These are phyloP conservation scores for Backusella luteola DNA, from an alignment of 192 early-diverging fungal species.

Conservation along the genomic window DNA sequence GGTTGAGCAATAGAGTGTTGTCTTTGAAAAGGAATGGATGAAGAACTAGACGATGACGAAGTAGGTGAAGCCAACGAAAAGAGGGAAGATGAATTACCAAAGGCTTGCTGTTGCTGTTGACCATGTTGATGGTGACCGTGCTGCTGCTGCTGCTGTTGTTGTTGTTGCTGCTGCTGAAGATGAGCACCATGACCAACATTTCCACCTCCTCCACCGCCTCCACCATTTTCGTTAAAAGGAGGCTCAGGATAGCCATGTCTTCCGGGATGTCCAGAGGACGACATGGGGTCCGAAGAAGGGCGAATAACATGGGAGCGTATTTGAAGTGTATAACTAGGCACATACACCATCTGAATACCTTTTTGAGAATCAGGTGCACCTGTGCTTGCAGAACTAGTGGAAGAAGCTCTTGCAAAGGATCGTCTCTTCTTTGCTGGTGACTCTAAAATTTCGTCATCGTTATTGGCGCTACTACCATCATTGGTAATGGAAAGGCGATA, in stretches of 20 bases:
- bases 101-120: neutral
- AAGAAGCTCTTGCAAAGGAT: constrained; percentile 1
- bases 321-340: constrained; percentile 20
- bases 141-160: neutral
- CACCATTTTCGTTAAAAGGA: neutral
- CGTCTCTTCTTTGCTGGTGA: constrained; percentile 12
- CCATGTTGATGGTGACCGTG: neutral
- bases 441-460: neutral
- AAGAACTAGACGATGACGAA: constrained; percentile 14
- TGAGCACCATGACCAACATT: neutral
- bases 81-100: constrained; percentile 2
- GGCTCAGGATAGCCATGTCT: constrained; percentile 1
- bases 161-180: neutral
- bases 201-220: neutral
- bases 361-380: constrained; percentile 1
- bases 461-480: neutral
- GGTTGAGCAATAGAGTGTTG: neutral
- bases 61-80: constrained; percentile 17
- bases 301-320: constrained; percentile 16
- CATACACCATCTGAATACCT: constrained; percentile 19
- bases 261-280: neutral
- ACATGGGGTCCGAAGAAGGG: constrained; percentile 7
- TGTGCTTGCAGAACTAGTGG: neutral
- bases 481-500: neutral
- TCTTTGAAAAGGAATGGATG: constrained; percentile 5